phyloP scores from a whole-genome alignment of 1,139 yeast species.

The Kodamaea suecica region DNA sequence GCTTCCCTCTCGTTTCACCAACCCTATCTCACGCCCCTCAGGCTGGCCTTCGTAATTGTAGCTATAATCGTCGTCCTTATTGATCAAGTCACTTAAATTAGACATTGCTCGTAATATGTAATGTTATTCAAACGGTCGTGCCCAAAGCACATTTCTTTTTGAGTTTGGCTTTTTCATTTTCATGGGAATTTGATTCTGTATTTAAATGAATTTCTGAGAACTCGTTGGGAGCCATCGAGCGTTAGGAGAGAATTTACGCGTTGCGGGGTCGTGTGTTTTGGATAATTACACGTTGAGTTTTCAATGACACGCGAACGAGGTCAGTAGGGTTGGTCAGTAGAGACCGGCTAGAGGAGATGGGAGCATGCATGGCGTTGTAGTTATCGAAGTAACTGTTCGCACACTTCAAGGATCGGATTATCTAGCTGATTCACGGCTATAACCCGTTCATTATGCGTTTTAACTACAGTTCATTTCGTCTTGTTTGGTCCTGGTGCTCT shows the following conservation, averaged over 20 bases:
- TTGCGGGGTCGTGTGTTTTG: no score
- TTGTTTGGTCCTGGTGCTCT: no score
- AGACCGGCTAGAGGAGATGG: no score
- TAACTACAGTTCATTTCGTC: background rate
- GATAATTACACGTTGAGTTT: no score
- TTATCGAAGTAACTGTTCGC: no score
- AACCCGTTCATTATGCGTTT: no score
- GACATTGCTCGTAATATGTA: slow-evolving; percentile 16
- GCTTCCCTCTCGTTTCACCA: background rate
- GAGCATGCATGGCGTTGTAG: no score
- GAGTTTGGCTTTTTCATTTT: slow-evolving; percentile 1
- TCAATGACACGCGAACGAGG: no score
- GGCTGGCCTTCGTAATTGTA: slow-evolving; percentile 13
- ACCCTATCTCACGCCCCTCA: background rate
- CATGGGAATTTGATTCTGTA: slow-evolving; percentile 11
- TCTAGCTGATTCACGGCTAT: no score
- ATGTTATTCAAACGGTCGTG: background rate
- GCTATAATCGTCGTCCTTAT: slow-evolving; percentile 19
- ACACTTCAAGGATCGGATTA: no score
- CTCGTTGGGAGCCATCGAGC: background rate
- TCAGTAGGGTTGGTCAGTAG: no score
- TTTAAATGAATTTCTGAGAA: slow-evolving; percentile 11
- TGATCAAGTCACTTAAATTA: slow-evolving; percentile 18
- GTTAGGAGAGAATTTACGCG: no score
- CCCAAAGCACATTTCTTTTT: slow-evolving; percentile 1